Percentiles rank a stretch among this genome's conserved stretches.
Evolutionary conservation across 495 filamentous ascomycete species (phyloP).

Genomic region (Sphaerosporella brunnea): DNA sequence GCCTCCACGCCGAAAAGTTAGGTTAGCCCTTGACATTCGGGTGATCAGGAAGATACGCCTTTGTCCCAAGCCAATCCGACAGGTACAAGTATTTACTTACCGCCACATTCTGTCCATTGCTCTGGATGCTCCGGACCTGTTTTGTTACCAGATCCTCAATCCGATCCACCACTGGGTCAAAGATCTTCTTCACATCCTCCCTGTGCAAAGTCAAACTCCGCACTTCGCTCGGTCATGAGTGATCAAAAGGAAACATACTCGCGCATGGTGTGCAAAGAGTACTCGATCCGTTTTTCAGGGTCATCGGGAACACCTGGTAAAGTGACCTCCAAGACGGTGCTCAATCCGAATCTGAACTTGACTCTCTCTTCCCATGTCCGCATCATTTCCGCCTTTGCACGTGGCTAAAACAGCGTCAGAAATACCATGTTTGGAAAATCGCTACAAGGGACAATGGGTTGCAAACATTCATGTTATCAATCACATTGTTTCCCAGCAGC

Average conservation of each 20-base stretch:
- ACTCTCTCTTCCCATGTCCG: constrained; percentile 26
- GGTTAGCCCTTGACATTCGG: not conserved
- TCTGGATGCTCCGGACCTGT: constrained; percentile 29
- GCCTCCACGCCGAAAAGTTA: too few relatives aligned
- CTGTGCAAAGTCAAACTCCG: not conserved
- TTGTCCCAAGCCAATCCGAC: not conserved
- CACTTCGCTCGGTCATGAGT: too few relatives aligned
- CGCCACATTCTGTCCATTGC: not conserved
- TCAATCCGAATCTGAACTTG: constrained; percentile 23
- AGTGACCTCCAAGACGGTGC: constrained; percentile 24
- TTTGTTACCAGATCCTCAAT: constrained; percentile 42
- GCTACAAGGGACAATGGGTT: too few relatives aligned
- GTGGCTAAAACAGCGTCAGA: too few relatives aligned
- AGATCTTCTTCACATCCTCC: constrained; percentile 31
- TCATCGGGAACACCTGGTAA: constrained; percentile 59
- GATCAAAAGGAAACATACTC: constrained; percentile 4
- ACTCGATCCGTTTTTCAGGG: constrained; percentile 42
- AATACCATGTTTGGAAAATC: too few relatives aligned
- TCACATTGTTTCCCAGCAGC: constrained; percentile 42
- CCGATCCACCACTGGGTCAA: constrained; percentile 39
- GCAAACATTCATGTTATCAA: constrained; percentile 5
- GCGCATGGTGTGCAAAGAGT: constrained; percentile 46
- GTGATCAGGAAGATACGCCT: not conserved
- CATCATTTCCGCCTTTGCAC: constrained; percentile 33
- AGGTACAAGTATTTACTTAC: not conserved